phyloP scores from a whole-genome alignment of 1,139 yeast species.

The Debaryomyces udenii region DNA sequence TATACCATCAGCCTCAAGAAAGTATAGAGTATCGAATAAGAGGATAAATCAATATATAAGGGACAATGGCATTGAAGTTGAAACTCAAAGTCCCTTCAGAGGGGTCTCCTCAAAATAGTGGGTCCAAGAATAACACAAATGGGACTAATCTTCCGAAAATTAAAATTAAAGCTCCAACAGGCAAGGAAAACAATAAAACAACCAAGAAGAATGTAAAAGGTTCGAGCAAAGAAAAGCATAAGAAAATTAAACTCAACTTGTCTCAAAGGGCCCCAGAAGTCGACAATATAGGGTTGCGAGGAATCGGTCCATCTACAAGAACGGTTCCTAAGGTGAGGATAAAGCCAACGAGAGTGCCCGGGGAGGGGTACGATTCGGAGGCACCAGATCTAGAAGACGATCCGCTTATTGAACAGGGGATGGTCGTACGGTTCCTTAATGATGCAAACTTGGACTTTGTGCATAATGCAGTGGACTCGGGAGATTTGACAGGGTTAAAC shows the following conservation, averaged over 20 bases:
- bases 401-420: constrained; percentile 87
- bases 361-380: constrained; percentile 96
- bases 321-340: constrained; percentile 68
- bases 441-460: constrained; percentile 79
- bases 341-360: constrained; percentile 83
- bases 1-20: too few species aligned
- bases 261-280: constrained; percentile 17
- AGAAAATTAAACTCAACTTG: constrained; percentile 26
- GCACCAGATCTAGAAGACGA: constrained; percentile 97
- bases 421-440: constrained; percentile 75
- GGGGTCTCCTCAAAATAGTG: constrained; percentile 12
- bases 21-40: too few species aligned
- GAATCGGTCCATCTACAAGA: constrained; percentile 14
- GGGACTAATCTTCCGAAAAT: constrained; percentile 25
- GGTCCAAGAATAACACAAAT: constrained; percentile 9
- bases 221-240: constrained; percentile 19
- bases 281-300: constrained; percentile 11
- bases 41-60: too few species aligned
- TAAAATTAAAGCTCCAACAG: constrained; percentile 32
- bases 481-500: constrained; percentile 72
- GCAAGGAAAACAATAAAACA: constrained; percentile 18
- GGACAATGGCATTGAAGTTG: constrained; percentile 27
- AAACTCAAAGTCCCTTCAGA: constrained; percentile 28
- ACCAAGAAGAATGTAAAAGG: constrained; percentile 5
- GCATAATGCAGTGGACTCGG: constrained; percentile 77